Conservation (phyloP, 139 green algal genomes). For the Ostreobium quekettii region DNA sequence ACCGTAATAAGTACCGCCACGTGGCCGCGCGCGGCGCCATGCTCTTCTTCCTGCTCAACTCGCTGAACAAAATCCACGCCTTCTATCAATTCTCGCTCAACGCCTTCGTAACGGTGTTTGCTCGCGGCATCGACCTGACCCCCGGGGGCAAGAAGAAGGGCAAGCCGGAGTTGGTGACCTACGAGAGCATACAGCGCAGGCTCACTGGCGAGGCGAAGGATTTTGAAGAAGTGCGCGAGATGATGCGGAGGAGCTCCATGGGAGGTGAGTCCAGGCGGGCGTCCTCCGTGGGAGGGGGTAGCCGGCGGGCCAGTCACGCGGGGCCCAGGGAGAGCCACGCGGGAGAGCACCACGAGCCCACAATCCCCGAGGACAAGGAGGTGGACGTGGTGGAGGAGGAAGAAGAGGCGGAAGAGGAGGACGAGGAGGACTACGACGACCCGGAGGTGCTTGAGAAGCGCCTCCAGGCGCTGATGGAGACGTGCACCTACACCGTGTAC, state of each 20-base stretch:
- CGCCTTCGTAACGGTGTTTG: conserved; percentile 69
- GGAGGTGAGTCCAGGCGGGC: neutral
- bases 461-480: conserved; percentile 54
- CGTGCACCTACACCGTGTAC: conserved; percentile 75
- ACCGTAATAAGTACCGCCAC: conserved; percentile 67
- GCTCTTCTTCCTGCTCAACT: conserved; percentile 85
- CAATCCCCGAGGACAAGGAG: neutral
- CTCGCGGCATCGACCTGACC: conserved; percentile 62
- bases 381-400: conserved; percentile 24
- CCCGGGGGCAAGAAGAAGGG: conserved; percentile 54
- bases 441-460: conserved; percentile 65
- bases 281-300: conserved; percentile 13
- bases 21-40: conserved; percentile 59
- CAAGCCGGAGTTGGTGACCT: conserved; percentile 5
- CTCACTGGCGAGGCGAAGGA: conserved; percentile 30
- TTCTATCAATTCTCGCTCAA: conserved; percentile 82
- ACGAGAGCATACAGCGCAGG: conserved; percentile 20
- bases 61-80: conserved; percentile 78
- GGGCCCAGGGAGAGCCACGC: neutral
- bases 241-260: conserved; percentile 30
- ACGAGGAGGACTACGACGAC: conserved; percentile 33
- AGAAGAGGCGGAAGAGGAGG: conserved; percentile 32
- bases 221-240: conserved; percentile 45
- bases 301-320: conserved; percentile 10
- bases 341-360: neutral